Conservation (phyloP, 202 grass and related monocot genomes). For the Setaria viridis region DNA sequence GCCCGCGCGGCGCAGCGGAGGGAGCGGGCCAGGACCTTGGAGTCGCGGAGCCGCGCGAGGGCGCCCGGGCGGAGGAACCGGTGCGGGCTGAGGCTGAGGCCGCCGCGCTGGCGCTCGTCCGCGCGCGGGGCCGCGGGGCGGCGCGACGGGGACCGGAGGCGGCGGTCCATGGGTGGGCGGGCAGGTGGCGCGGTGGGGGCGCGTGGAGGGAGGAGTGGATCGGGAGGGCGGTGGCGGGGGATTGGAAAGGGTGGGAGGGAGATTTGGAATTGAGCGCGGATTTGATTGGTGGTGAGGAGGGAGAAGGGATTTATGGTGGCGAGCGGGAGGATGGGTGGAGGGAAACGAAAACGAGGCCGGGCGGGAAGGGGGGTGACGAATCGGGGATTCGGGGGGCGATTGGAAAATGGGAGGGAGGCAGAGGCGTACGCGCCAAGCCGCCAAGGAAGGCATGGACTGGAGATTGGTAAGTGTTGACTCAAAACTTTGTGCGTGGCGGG, state of each 20-base stretch:
- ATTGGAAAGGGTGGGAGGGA: not conserved
- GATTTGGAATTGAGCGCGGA: conserved; percentile 29
- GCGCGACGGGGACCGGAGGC: conserved; percentile 32
- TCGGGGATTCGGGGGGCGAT: conserved; percentile 2
- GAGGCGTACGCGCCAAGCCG: not conserved
- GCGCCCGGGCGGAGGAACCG: conserved; percentile 75
- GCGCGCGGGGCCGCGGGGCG: not conserved
- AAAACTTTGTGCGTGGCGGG: too few species aligned
- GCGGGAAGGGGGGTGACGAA: conserved; percentile 5
- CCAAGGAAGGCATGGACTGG: not conserved
- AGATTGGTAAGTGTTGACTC: too few species aligned
- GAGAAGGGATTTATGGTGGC: not conserved
- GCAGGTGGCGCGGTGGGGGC: not conserved
- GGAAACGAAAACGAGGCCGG: conserved; percentile 45
- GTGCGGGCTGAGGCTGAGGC: conserved; percentile 25
- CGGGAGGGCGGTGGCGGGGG: not conserved
- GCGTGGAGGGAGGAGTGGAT: not conserved
- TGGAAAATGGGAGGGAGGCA: not conserved
- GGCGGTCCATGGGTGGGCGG: conserved; percentile 39
- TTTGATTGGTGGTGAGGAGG: not conserved
- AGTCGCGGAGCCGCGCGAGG: conserved; percentile 73
- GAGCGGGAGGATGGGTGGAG: not conserved
- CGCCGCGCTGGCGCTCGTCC: conserved; percentile 29
- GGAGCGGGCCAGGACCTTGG: conserved; percentile 69
- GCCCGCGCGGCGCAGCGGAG: conserved; percentile 48